phyloP scores from a whole-genome alignment of 2,329 filamentous ascomycete genomes.

The Madurella fahalii region DNA sequence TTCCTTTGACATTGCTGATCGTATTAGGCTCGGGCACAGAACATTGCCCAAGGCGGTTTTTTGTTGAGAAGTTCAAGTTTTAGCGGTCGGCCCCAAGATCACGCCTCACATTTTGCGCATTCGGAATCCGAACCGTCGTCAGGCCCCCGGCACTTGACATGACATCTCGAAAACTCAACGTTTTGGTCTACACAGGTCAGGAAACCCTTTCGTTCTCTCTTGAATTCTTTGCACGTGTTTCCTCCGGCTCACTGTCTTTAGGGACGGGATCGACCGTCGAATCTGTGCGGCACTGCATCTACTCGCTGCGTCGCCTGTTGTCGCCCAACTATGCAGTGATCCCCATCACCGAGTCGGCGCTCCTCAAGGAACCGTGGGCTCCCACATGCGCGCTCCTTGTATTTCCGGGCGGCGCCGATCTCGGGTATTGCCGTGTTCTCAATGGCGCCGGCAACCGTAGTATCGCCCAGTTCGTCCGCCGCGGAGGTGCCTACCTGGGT shows the following conservation, averaged over 20 bases:
- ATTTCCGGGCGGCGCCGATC: constrained; percentile 88
- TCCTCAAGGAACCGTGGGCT: constrained; percentile 90
- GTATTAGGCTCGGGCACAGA: constrained; percentile 13
- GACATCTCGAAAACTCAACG: constrained; percentile 59
- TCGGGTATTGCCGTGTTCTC: constrained; percentile 82
- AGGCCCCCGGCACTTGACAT: constrained; percentile 11
- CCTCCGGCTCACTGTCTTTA: constrained; percentile 31
- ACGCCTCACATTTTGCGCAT: constrained; percentile 1
- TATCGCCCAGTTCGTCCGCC: constrained; percentile 80
- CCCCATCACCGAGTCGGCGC: constrained; percentile 69
- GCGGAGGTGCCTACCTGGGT: constrained; percentile 81
- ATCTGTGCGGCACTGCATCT: constrained; percentile 85
- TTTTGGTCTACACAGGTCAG: constrained; percentile 86
- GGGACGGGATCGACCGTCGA: constrained; percentile 82
- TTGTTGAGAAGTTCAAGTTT: background rate
- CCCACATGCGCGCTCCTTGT: constrained; percentile 84
- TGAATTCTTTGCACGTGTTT: background rate
- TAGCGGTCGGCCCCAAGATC: background rate
- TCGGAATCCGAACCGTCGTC: constrained; percentile 9
- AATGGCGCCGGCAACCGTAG: constrained; percentile 83
- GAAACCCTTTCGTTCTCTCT: constrained; percentile 13
- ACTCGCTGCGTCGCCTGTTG: constrained; percentile 78
- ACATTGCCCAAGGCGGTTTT: background rate
- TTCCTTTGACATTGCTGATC: constrained; percentile 52
- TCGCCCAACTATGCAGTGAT: constrained; percentile 91